Conservation (phyloP, 139 green algal genomes). For the Mesotaenium endlicherianum region DNA sequence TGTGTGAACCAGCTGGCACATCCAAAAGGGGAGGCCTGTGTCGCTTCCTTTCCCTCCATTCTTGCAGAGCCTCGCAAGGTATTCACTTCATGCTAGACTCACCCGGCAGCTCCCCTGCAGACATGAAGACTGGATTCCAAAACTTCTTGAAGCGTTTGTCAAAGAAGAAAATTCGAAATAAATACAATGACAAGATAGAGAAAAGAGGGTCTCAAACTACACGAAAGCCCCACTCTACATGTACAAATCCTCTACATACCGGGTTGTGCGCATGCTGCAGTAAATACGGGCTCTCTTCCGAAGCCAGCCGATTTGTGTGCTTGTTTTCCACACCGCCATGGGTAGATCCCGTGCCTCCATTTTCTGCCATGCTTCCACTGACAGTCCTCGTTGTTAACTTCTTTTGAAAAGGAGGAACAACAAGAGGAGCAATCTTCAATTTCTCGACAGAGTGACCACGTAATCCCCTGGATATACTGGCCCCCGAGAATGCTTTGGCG, state of each 20-base stretch:
- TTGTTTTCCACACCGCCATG: slow-evolving; percentile 1
- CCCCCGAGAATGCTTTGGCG: too few relatives aligned
- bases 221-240: neutral
- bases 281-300: slow-evolving; percentile 75
- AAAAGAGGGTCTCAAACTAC: neutral
- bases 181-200: neutral
- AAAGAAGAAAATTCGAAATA: neutral
- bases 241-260: slow-evolving; percentile 45
- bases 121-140: too few relatives aligned
- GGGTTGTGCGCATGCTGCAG: slow-evolving; percentile 83
- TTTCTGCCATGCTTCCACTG: neutral
- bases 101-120: neutral
- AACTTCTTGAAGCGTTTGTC: too few relatives aligned
- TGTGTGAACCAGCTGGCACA: too few relatives aligned
- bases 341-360: too few relatives aligned
- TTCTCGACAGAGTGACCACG: too few relatives aligned
- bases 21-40: too few relatives aligned
- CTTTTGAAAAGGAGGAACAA: too few relatives aligned
- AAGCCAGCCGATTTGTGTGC: slow-evolving; percentile 49
- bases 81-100: neutral
- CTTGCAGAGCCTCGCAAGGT: neutral
- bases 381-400: too few relatives aligned
- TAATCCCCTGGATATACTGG: too few relatives aligned
- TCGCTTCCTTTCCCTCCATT: too few relatives aligned
- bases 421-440: too few relatives aligned